Evolutionary conservation across 345 rosid genomes (phyloP), one percentile per base, ranked within the genome.

Genomic region (Eucalyptus pauciflora): DNA sequence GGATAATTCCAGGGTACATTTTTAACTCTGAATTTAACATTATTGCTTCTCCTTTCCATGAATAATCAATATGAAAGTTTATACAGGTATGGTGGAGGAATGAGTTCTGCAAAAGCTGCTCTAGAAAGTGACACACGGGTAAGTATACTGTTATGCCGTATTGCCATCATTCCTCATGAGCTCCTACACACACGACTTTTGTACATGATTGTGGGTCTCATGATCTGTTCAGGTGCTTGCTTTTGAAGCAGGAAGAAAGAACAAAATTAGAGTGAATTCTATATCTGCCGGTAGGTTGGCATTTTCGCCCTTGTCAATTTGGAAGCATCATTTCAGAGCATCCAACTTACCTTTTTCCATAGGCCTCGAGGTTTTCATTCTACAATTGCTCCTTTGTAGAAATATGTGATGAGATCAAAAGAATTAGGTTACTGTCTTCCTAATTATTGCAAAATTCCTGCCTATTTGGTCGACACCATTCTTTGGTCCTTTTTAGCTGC

Each of bases 91-190:
- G 99, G 99, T 91, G 99, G 99, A 87, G 99, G 99, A 79, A 96
- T 98, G 99, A 98, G 98, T 92, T 97, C 99, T 69, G 99, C 99
- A 31, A 98, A 98, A 94, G 96, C 99, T 33, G 99, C 99, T 43
- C 91, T 98, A 56, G 99, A 98, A 93, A 98, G 99, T 90, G 99
- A 97, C 87, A 96, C 99, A 14, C 94, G 96, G 43, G 99, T 94
- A 90, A 87, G 94, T 90, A 60, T 60, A 9, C 45, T 86, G 88
- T 89, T 58, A 64, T 89, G 86, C 50, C 62, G 8, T 8, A 22
- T 13, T 50, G 45, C 41, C 17, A 76, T 7, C 80, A 7, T 48
- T 27, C 41, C 31, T 58, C 88, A 11, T 27, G 51, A 15, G 45
- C 86, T 51, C 17, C 20, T 46, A 49, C 11, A 37, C 58, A 41